Percentiles rank a stretch among this genome's conserved stretches.
Conservation (phyloP, 805 yeast genomes). For the Metschnikowia dekortorum region DNA sequence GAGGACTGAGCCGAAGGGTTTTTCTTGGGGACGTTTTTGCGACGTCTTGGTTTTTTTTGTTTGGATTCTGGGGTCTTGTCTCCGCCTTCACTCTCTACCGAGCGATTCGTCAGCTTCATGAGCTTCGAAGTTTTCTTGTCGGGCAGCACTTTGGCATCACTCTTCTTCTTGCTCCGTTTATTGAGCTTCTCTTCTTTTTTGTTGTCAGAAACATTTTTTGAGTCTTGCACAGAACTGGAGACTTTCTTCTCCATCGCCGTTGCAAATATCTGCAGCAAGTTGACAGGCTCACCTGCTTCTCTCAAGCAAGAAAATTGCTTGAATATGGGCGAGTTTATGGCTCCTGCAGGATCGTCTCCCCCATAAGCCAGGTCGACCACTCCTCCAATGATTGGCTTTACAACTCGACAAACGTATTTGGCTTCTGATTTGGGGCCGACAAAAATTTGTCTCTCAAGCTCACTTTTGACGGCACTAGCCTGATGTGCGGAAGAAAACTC, state of each 20-base stretch:
- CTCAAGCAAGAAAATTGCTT: not conserved
- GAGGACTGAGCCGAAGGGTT: not conserved
- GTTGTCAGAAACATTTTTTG: not conserved
- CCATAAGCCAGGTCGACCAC: slow-evolving; percentile 13
- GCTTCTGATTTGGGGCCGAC: slow-evolving; percentile 22
- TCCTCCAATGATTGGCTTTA: slow-evolving; percentile 14
- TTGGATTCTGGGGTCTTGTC: slow-evolving; percentile 5
- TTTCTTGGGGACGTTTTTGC: not conserved
- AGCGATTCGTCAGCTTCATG: not conserved
- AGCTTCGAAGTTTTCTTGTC: slow-evolving; percentile 1
- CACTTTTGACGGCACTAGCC: slow-evolving; percentile 10
- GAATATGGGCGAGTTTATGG: slow-evolving; percentile 1
- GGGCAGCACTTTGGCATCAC: not conserved
- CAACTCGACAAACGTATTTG: slow-evolving; percentile 17
- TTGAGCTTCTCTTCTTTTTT: slow-evolving; percentile 7
- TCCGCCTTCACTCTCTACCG: not conserved
- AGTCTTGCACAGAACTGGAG: not conserved
- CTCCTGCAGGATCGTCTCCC: not conserved
- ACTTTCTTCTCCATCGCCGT: not conserved
- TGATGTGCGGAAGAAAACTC: slow-evolving; percentile 9
- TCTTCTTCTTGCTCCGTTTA: slow-evolving; percentile 1
- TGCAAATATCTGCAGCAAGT: not conserved
- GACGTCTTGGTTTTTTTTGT: not conserved
- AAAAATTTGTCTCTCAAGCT: slow-evolving; percentile 20
- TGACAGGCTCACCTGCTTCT: not conserved